Conservation (phyloP, 192 early-diverging fungal species). For the Rhizoclosmatium globosum region DNA sequence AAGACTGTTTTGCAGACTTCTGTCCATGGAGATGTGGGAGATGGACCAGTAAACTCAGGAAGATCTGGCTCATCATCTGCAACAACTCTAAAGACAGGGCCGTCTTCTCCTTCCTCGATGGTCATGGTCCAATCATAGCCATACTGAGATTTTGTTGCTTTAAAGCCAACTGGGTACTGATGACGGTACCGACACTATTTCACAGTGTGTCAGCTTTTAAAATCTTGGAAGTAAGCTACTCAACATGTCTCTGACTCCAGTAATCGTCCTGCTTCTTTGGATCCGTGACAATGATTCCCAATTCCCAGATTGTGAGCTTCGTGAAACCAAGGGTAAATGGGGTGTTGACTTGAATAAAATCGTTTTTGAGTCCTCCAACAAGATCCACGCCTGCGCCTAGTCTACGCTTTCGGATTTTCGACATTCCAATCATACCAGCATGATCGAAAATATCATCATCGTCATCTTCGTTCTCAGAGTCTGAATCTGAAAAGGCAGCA, state of each 20-base stretch:
- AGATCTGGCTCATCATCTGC: slow-evolving; percentile 27
- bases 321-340: slow-evolving; percentile 33
- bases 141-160: slow-evolving; percentile 39
- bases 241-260: slow-evolving; percentile 37
- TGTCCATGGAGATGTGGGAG: slow-evolving; percentile 40
- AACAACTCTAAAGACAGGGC: slow-evolving; percentile 31
- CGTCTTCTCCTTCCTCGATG: slow-evolving; percentile 37
- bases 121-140: slow-evolving; percentile 44
- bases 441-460: slow-evolving; percentile 38
- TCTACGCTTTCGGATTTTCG: slow-evolving; percentile 25
- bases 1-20: slow-evolving; percentile 31
- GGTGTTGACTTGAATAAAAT: slow-evolving; percentile 22
- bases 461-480: slow-evolving; percentile 18
- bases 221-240: background rate
- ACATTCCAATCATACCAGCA: slow-evolving; percentile 35
- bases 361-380: slow-evolving; percentile 11
- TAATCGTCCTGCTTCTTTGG: slow-evolving; percentile 12
- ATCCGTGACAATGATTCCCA: slow-evolving; percentile 32
- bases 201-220: too few relatives aligned
- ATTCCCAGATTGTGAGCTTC: slow-evolving; percentile 35
- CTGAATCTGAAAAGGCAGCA: slow-evolving; percentile 8
- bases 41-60: slow-evolving; percentile 30
- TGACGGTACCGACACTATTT: slow-evolving; percentile 39
- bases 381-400: slow-evolving; percentile 32
- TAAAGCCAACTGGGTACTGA: slow-evolving; percentile 40